Base-by-base conservation (phyloP, 148 eudicot species). In the Diospyros lotus region DNA sequence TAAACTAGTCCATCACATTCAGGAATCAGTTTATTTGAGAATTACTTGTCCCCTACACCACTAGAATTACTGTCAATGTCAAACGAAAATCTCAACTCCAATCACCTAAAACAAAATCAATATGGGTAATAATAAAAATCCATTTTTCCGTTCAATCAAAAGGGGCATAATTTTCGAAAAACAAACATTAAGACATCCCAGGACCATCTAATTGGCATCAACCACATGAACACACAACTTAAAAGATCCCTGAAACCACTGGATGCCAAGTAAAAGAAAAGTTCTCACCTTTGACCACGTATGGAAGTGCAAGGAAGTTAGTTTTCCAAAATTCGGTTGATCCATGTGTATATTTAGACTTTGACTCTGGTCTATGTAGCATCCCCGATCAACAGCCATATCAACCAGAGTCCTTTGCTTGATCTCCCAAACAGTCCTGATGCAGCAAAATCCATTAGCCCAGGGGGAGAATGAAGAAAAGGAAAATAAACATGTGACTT, bases 391-490 rank as follows among this genome's bases (percentile, higher is more conserved):
- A 38, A 76, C 93, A 13, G 96, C 93, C 96, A 91, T 91, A 76
- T 91, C 91, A 17, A 91, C 96, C 80, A 91, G 66, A 42, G 88
- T 89, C 81, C 82, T 87, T 80, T 91, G 96, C 74, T 89, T 91
- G 43, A 91, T 89, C 76, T 91, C 96, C 96, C 96, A 91, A 38
- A 91, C 98, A 76, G 98, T 95, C 88, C 98, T 92, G 86, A 18
- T 9, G 58, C 41, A 78, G 15, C 5, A 65, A 48, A 70, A 15
- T 39, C 60, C 9, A 38, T 82, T 58, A 78, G 71, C 51, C 59
- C 14, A 74, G 4, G 5, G 3, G 41, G 40, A 41, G 13, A 18
- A 50, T 70, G 71, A 45, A 71, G 53, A 60, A 12, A 28, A 62
- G 17, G 40, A 68, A 13, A 28, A 52, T 12, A 8, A 13, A 58